Evolutionary conservation across 179 eudicot genomes (phyloP), one percentile per base, ranked within the genome.

Genomic region (Silene noctiflora): DNA sequence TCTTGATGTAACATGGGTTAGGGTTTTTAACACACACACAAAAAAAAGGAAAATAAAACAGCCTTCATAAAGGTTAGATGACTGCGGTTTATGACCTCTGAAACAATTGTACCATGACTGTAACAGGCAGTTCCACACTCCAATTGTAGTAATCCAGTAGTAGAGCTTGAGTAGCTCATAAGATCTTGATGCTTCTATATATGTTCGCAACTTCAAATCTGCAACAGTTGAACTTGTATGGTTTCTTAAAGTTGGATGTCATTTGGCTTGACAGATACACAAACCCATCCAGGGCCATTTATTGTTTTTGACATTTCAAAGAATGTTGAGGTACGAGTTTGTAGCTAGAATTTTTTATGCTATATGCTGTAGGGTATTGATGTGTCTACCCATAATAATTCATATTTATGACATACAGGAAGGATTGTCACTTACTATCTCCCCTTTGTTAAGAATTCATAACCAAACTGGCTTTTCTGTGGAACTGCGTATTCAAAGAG

Each of bases 401-500:
- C 25, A 31, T 65, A 13, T 73, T 46, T 64, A 21, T 84, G 75
- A 77, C 65, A 75, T 81, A 69, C 85, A 96, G 99, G 98, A 91
- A 79, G 98, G 94, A 33, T 77, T 96, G 84, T 88, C 90, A 44
- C 76, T 96, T 75, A 56, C 63, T 44, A 85, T 94, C 76, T 90
- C 98, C 78, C 99, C 99, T 60, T 79, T 91, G 70, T 73, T 96
- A 73, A 89, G 90, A 84, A 84, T 96, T 79, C 89, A 91, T 78
- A 96, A 96, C 83, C 89, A 83, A 81, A 96, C 96, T 51, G 89
- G 89, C 64, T 89, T 87, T 80, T 67, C 90, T 0, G 71, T 96
- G 83, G 96, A 91, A 85, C 81, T 96, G 74, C 89, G 91, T 74
- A 91, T 96, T 82, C 94, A 86, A 83, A 88, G 98, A 55, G 91